Evolutionary conservation across 768 basidiomycete species (phyloP).

Genomic region (Termitomyces sp.): DNA sequence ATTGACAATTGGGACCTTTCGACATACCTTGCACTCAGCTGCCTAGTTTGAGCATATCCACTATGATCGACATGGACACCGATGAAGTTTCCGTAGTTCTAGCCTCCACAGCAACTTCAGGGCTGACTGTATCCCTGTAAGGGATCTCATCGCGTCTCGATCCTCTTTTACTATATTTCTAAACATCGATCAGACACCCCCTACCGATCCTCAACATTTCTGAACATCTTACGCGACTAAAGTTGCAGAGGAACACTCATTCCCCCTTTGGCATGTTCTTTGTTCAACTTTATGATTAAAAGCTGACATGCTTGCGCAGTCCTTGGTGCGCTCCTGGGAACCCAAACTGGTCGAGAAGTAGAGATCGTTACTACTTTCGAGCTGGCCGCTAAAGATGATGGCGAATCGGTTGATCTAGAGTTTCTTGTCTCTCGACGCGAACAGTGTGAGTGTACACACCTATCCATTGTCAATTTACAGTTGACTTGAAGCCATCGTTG

Average conservation of each 20-base stretch:
- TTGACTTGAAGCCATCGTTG: conserved; percentile 5
- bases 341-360: conserved; percentile 89
- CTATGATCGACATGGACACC: conserved; percentile 66
- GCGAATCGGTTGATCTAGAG: conserved; percentile 65
- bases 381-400: conserved; percentile 58
- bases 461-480: neutral
- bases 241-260: conserved; percentile 59
- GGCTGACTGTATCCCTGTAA: conserved; percentile 69
- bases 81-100: conserved; percentile 74
- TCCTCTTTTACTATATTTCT: neutral
- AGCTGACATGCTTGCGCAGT: conserved; percentile 39
- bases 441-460: conserved; percentile 54
- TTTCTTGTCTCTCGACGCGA: conserved; percentile 81
- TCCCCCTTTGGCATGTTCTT: conserved; percentile 57
- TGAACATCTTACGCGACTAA: conserved; percentile 85
- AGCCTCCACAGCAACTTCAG: conserved; percentile 64
- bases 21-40: too few species aligned
- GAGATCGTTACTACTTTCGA: conserved; percentile 98
- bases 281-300: neutral
- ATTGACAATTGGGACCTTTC: too few species aligned
- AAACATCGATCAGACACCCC: conserved; percentile 66
- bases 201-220: conserved; percentile 95
- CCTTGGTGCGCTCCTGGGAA: conserved; percentile 89
- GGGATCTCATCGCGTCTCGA: conserved; percentile 18
- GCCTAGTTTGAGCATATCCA: conserved; percentile 1